phyloP scores from a whole-genome alignment of 2,329 filamentous ascomycete species.

The Xylaria sp. region DNA sequence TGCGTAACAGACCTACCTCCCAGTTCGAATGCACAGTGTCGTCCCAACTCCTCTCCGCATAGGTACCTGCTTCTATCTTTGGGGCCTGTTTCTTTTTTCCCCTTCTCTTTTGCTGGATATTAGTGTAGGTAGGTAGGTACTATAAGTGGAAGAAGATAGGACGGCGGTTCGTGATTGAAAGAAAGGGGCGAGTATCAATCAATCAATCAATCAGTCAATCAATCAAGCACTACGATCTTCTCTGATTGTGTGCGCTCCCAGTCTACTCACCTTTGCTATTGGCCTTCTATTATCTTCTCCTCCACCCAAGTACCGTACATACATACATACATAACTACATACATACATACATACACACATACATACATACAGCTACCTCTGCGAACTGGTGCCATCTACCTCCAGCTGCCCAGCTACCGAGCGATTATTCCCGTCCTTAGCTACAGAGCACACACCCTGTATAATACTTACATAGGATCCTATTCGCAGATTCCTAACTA shows the following conservation, averaged over 20 bases:
- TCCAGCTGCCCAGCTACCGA: conserved; percentile 6
- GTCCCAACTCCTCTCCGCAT: conserved; percentile 21
- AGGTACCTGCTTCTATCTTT: conserved; percentile 17
- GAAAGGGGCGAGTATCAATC: conserved; percentile 28
- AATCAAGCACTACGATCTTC: background rate
- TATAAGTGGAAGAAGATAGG: conserved; percentile 29
- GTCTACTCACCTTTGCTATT: conserved; percentile 11
- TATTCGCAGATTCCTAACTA: conserved; percentile 2
- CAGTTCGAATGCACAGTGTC: conserved; percentile 28
- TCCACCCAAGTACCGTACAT: background rate
- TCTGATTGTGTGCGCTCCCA: conserved; percentile 3
- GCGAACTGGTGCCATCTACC: conserved; percentile 21
- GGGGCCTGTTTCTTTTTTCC: conserved; percentile 25
- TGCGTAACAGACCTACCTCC: conserved; percentile 20
- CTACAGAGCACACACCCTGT: conserved; percentile 16
- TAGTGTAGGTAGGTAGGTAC: conserved; percentile 5
- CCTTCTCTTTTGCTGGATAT: conserved; percentile 15
- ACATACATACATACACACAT: no score
- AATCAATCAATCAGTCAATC: conserved; percentile 2
- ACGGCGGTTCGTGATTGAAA: conserved; percentile 32
- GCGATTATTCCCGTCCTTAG: conserved; percentile 20
- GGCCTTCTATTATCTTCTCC: conserved; percentile 18
- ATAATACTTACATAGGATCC: background rate
- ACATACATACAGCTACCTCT: background rate
- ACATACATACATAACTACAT: no score